Percentiles rank a stretch among this genome's conserved stretches.
phyloP scores from a whole-genome alignment of 148 eudicot species.

The Gaultheria prostrata region DNA sequence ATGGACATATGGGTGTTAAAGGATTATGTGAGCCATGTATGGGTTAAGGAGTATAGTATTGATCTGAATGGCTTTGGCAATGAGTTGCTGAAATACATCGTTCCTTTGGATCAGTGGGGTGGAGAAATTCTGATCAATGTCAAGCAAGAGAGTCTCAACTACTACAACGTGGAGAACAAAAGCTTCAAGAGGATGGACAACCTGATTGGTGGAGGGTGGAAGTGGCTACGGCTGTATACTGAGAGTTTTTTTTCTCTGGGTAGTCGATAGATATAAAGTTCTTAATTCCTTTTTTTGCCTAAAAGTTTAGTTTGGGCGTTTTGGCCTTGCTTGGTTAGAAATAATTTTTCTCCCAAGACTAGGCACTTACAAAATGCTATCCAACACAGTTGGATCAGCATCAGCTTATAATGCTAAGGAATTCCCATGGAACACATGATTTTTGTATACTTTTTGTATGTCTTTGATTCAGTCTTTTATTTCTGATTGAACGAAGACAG shows the following conservation, averaged over 20 bases:
- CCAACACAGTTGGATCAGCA: not conserved
- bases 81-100: constrained; percentile 4
- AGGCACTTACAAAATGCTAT: not conserved
- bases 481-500: constrained; percentile 11
- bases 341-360: not conserved
- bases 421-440: not conserved
- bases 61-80: constrained; percentile 17
- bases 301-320: not conserved
- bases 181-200: constrained; percentile 18
- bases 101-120: constrained; percentile 20
- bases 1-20: constrained; percentile 27
- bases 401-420: not conserved
- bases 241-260: constrained; percentile 25
- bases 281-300: not conserved
- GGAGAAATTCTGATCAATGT: constrained; percentile 19
- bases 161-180: constrained; percentile 21
- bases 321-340: not conserved
- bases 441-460: not conserved
- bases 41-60: constrained; percentile 24
- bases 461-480: constrained; percentile 12
- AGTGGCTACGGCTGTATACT: constrained; percentile 20
- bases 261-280: not conserved
- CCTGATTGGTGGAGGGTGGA: constrained; percentile 15
- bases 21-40: constrained; percentile 12
- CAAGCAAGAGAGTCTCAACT: constrained; percentile 7